Percentiles rank a stretch among this genome's conserved stretches.
Evolutionary conservation across 441 rosid genomes (phyloP).

Genomic region (Euphorbia celastroides): DNA sequence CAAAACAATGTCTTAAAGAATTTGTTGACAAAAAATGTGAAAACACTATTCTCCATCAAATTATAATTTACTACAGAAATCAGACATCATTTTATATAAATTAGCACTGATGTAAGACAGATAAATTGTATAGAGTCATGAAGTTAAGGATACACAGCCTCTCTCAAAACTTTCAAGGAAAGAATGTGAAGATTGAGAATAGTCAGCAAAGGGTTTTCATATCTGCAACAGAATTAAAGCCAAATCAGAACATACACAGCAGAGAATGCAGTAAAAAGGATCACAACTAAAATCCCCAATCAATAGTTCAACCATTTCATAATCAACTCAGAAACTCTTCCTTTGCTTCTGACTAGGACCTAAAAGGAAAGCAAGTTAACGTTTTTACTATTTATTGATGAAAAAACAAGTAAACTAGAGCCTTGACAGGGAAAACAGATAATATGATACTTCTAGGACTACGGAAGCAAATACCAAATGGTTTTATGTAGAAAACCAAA

Average conservation of each 20-base stretch:
- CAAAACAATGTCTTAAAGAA: too few species aligned
- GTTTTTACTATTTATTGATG: neutral
- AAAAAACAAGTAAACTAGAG: constrained; percentile 2
- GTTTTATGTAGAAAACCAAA: neutral
- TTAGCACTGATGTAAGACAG: too few species aligned
- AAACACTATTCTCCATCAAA: too few species aligned
- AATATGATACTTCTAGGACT: neutral
- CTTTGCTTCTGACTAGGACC: neutral
- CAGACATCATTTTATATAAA: too few species aligned
- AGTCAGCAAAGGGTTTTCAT: constrained; percentile 37
- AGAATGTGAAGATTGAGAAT: constrained; percentile 60
- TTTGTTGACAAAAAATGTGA: too few species aligned
- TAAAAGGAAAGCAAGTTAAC: neutral
- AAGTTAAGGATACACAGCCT: constrained; percentile 70
- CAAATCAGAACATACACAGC: constrained; percentile 20
- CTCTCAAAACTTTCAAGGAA: constrained; percentile 65
- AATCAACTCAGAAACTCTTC: neutral
- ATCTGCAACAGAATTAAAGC: constrained; percentile 44
- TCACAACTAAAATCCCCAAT: neutral
- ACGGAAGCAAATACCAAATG: neutral
- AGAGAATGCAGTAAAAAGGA: constrained; percentile 9
- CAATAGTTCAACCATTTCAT: neutral
- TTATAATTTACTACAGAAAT: too few species aligned
- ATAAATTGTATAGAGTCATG: neutral
- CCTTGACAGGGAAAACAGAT: neutral